Conservation (phyloP, 1,284 basidiomycete genomes). For the Pseudozyma sp. region DNA sequence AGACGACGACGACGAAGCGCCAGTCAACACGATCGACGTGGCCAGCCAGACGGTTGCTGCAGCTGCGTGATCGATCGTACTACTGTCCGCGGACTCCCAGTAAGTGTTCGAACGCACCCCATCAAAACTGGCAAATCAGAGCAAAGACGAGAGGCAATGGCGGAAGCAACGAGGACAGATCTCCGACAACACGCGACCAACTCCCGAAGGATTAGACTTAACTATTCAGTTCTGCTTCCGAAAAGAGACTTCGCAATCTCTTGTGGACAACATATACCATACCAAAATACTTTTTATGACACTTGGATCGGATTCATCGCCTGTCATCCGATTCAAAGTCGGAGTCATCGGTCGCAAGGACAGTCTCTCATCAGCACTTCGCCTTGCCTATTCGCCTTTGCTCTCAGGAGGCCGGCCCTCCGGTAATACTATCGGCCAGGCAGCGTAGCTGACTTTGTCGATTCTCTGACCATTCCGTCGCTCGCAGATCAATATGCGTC, state of each 20-base stretch:
- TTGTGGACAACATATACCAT: conserved; percentile 57
- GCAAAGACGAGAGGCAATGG: background rate
- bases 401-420: background rate
- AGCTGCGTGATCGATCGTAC: conserved; percentile 17
- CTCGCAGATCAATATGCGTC: background rate
- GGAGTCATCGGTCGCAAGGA: conserved; percentile 17
- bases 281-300: conserved; percentile 46
- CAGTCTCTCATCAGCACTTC: conserved; percentile 4
- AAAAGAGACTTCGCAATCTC: conserved; percentile 58
- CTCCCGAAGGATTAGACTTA: conserved; percentile 40
- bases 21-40: conserved; percentile 19
- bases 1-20: conserved; percentile 38
- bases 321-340: background rate
- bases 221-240: conserved; percentile 58
- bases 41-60: conserved; percentile 22
- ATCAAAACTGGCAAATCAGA: background rate
- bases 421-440: background rate
- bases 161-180: background rate
- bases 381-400: background rate
- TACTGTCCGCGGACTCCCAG: background rate
- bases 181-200: conserved; percentile 2
- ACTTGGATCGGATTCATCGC: conserved; percentile 4
- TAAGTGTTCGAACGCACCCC: conserved; percentile 14
- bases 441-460: conserved; percentile 11
- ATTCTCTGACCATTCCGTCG: background rate